Evolutionary conservation across 2,329 filamentous ascomycete species (phyloP).

Genomic region (Juglanconis oblonga): DNA sequence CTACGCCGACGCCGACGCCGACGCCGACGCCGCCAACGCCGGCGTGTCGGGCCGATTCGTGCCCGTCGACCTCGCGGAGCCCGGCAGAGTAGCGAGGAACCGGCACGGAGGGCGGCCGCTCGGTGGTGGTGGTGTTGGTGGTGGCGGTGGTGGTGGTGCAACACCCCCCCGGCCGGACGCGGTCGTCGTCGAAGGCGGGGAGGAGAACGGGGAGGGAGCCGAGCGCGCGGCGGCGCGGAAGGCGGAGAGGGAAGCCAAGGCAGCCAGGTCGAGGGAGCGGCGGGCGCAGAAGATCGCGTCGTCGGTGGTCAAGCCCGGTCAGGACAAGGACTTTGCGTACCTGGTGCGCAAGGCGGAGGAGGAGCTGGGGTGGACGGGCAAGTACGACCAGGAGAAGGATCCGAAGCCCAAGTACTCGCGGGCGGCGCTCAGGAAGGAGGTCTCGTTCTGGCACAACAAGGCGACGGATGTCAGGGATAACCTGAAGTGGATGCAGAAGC

Average conservation of each 20-base stretch:
- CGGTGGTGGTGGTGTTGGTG: background rate
- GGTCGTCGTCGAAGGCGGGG: background rate
- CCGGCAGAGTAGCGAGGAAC: background rate
- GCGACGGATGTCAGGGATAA: background rate
- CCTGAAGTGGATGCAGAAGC: constrained; percentile 7
- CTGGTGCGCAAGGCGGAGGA: constrained; percentile 5
- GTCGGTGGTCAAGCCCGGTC: background rate
- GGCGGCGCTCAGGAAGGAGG: background rate
- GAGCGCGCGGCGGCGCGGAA: background rate
- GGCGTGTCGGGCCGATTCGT: background rate
- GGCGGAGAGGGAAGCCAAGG: background rate
- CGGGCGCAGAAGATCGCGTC: background rate
- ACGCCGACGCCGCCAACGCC: background rate
- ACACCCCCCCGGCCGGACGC: background rate
- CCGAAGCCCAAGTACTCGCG: background rate
- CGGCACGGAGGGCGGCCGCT: background rate
- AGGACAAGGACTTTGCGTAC: constrained; percentile 7
- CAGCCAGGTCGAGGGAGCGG: background rate
- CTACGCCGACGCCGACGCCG: background rate
- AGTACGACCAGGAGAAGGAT: background rate
- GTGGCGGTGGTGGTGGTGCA: too few relatives aligned
- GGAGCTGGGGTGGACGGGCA: constrained; percentile 3
- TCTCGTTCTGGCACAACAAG: background rate
- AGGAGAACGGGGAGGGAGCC: background rate
- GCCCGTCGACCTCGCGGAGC: background rate